These are phyloP conservation scores for Pseudogymnoascus sp. DNA, from an alignment of 2,329 filamentous ascomycete genomes.

Conservation along the genomic window DNA sequence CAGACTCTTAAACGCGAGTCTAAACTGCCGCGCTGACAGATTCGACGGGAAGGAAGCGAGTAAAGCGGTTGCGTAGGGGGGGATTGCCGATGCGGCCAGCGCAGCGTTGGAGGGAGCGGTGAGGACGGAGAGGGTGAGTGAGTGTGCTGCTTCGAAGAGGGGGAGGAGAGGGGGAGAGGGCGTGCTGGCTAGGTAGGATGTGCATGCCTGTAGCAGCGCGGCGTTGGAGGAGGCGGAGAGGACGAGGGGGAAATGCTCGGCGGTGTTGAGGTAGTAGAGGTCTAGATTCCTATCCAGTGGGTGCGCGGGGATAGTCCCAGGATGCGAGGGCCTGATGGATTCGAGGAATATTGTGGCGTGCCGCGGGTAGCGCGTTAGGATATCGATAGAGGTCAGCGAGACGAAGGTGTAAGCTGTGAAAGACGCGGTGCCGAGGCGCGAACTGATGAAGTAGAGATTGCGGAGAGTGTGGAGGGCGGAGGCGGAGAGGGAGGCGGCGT, in stretches of 20 bases:
- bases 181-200: slow-evolving; percentile 56
- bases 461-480: slow-evolving; percentile 56
- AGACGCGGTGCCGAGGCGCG: slow-evolving; percentile 52
- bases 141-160: slow-evolving; percentile 66
- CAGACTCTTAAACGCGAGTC: slow-evolving; percentile 61
- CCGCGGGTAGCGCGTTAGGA: slow-evolving; percentile 53
- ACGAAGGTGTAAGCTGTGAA: slow-evolving; percentile 66
- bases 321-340: slow-evolving; percentile 23
- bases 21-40: slow-evolving; percentile 60
- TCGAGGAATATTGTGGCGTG: slow-evolving; percentile 51
- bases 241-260: slow-evolving; percentile 58
- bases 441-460: slow-evolving; percentile 61
- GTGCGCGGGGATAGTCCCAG: slow-evolving; percentile 52
- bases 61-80: slow-evolving; percentile 60
- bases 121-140: slow-evolving; percentile 60
- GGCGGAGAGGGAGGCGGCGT: slow-evolving; percentile 50
- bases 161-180: slow-evolving; percentile 40
- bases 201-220: slow-evolving; percentile 51
- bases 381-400: slow-evolving; percentile 60
- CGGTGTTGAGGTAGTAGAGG: slow-evolving; percentile 65
- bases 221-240: slow-evolving; percentile 50
- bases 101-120: slow-evolving; percentile 56
- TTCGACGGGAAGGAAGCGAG: slow-evolving; percentile 60
- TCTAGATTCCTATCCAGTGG: slow-evolving; percentile 58
- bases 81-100: slow-evolving; percentile 52